Conservation (phyloP, 73 alveolate genomes). For the Paramecium tetraurelia region DNA sequence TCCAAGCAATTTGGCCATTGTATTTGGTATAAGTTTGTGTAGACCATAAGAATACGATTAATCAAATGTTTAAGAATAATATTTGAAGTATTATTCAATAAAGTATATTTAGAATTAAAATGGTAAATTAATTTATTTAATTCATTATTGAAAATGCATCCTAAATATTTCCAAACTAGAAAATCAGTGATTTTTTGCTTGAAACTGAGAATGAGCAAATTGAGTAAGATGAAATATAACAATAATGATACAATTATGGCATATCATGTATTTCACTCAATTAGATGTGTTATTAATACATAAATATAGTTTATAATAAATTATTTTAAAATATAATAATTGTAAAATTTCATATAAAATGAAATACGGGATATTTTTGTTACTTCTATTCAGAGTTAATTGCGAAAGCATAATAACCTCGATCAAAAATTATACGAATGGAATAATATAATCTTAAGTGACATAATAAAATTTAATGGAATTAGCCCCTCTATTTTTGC, state of each 20-base stretch:
- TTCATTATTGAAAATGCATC: not conserved
- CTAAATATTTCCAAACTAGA: not conserved
- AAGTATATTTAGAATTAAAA: not conserved
- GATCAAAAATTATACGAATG: not conserved
- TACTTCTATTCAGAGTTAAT: not conserved
- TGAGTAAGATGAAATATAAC: not conserved
- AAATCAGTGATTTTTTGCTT: not conserved
- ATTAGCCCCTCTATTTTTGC: not conserved
- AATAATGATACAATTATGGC: not conserved
- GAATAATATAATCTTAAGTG: not conserved
- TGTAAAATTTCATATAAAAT: not conserved
- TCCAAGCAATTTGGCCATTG: not conserved
- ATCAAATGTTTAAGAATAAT: not conserved
- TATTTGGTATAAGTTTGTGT: not conserved
- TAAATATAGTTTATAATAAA: not conserved
- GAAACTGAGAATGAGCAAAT: not conserved
- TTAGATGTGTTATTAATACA: not conserved
- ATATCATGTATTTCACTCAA: not conserved
- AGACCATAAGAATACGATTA: not conserved
- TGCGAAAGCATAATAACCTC: not conserved
- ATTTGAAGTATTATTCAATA: not conserved
- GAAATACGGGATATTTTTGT: not conserved
- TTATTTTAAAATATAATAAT: not conserved
- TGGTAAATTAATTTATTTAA: not conserved
- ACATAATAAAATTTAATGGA: not conserved